Base-by-base conservation (phyloP, 306 rosid species). In the Quillaja saponaria region DNA sequence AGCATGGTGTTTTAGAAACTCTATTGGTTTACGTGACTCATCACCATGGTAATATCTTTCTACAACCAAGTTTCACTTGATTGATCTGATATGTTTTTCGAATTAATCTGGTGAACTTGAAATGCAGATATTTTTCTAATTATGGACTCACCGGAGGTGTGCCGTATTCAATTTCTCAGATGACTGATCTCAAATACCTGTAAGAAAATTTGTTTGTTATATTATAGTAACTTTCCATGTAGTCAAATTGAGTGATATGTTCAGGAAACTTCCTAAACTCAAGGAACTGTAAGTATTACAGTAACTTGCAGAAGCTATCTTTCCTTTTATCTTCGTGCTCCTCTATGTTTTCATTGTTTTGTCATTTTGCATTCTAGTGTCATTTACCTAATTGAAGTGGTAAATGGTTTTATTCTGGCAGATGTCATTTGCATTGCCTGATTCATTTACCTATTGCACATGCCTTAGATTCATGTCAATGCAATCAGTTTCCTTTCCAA, bases 151-250 rank as follows among this genome's bases (percentile, higher is more conserved):
- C 73, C 10, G 95, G 95, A 52, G 69, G 61, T 34, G 77, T 86
- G 46, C 98, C 98, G 8, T 86, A 64, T 57, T 88, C 98, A 39
- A 59, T 91, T 58, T 81, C 90, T 63, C 87, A 88, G 78, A 86
- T 91, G 87, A 49, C 38, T 11, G 78, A 74, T 28, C 91, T 91
- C 55, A 34, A 78, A 39, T 42, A 58, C 66, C 66, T 91, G 98
- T 88, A 76, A 86, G 88, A 21, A 64, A 65, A 45, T 17, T 51
- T 46, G 39, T 8, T 60, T 42, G 7, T 57, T n/a, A 10, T 42
- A 55, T 38, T 56, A 1, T 25, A 11, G 7, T 19, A 21, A 13
- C n/a, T 34, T 69, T 19, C 15, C 40, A 21, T 5, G 17, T 34
- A 14, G 31, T 21, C 34, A 58, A 86, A 67, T 49, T 91, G 79